These are phyloP conservation scores for Mycena filopes DNA, from an alignment of 768 basidiomycete species.

Conservation along the genomic window DNA sequence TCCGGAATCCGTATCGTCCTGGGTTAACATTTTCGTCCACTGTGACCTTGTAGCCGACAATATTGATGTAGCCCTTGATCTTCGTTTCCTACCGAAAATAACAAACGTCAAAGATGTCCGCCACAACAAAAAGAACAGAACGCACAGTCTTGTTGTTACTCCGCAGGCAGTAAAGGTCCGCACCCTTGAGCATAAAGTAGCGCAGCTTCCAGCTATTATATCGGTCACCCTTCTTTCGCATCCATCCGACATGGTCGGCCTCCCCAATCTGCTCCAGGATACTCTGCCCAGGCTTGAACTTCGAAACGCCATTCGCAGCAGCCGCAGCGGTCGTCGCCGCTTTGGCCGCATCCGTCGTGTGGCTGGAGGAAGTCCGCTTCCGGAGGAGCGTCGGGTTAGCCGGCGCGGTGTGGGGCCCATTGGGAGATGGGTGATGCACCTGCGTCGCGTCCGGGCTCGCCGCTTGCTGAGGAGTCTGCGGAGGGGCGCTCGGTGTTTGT, in stretches of 20 bases:
- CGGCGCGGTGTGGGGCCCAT: slow-evolving; percentile 1
- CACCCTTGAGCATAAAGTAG: slow-evolving; percentile 93
- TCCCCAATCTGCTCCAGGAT: slow-evolving; percentile 92
- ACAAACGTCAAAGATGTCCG: neutral
- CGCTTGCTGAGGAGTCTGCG: too few relatives aligned
- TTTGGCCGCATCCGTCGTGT: slow-evolving; percentile 23
- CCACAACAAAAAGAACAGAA: slow-evolving; percentile 42
- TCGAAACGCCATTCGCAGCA: slow-evolving; percentile 38
- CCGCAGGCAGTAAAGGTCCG: slow-evolving; percentile 88
- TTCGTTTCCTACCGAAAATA: slow-evolving; percentile 77
- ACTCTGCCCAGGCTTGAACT: slow-evolving; percentile 70
- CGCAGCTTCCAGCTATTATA: slow-evolving; percentile 94
- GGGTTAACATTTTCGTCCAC: slow-evolving; percentile 93
- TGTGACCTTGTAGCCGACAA: slow-evolving; percentile 91
- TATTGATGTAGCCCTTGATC: slow-evolving; percentile 96
- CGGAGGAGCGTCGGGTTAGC: slow-evolving; percentile 53
- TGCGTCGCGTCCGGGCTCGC: too few relatives aligned
- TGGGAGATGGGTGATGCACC: neutral
- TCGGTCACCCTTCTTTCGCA: slow-evolving; percentile 94
- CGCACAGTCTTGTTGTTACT: slow-evolving; percentile 68
- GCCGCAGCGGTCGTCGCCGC: slow-evolving; percentile 30
- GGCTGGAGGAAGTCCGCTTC: slow-evolving; percentile 63
- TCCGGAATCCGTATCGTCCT: slow-evolving; percentile 94
- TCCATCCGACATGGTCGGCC: slow-evolving; percentile 91
- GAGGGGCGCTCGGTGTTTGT: slow-evolving; percentile 19